Base-by-base conservation (phyloP, 129 eudicot genomes). In the Escallonia rubra region DNA sequence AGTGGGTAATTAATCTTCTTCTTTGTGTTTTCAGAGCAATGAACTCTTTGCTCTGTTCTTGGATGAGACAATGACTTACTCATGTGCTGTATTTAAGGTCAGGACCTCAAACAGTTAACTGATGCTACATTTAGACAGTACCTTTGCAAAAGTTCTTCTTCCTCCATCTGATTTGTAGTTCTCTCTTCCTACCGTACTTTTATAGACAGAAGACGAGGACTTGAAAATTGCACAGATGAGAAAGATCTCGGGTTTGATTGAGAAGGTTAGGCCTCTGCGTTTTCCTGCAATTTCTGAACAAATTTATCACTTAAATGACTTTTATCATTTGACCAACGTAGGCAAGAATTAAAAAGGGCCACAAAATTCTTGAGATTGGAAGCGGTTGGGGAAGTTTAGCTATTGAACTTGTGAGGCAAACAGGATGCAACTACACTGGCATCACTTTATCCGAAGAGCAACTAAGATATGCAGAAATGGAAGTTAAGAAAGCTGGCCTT, bases 341-440 rank as follows among this genome's bases (percentile, higher is more conserved):
- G 95, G 98, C 98, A 67, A 86, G 74, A 78, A 65, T 89, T 11
- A 67, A 78, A 11, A 86, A 81, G 80, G 67, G 83, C 4, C 92
- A 93, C 34, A 77, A 89, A 55, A 75, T 93, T 81, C 81, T 93
- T 57, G 99, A 93, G 79, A 86, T 93, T 43, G 99, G 99, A 34
- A 78, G 92, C 53, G 99, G 96, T 65, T 89, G 96, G 96, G 99
- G 99, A 67, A 82, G 85, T 66, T 69, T 93, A 48, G 99, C 99
- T 13, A 86, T 93, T 49, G 96, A 93, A 77, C 73, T 85, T 61
- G 99, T 89, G 10, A 86, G 72, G 64, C 55, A 80, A 74, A 89
- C 99, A 0, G 96, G 96, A 47, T 93, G 99, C 71, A 86, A 77
- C 73, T 93, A 93, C 63, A 93, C 99, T 2, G 99, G 99, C 11